Evolutionary conservation across 768 basidiomycete genomes (phyloP).

Genomic region (Kwoniella mangroviensis): DNA sequence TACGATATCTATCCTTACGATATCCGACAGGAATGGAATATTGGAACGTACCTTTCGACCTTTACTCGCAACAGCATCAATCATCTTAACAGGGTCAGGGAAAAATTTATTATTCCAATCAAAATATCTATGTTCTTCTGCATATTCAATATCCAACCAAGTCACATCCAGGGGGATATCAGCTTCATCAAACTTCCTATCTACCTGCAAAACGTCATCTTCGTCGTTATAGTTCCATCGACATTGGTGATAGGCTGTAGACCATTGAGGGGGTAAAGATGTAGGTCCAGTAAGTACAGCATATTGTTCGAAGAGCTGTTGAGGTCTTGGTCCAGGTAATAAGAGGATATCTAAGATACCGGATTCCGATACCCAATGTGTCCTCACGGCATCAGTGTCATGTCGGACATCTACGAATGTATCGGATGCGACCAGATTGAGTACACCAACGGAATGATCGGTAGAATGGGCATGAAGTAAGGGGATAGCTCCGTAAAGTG

Average conservation of each 20-base stretch:
- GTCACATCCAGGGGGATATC: constrained; percentile 95
- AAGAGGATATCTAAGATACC: constrained; percentile 94
- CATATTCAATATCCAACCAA: constrained; percentile 97
- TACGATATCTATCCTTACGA: too few species aligned
- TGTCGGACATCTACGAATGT: constrained; percentile 92
- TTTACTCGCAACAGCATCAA: constrained; percentile 78
- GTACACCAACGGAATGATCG: constrained; percentile 85
- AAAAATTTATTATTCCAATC: constrained; percentile 92
- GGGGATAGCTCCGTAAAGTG: constrained; percentile 89
- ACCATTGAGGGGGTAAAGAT: constrained; percentile 86
- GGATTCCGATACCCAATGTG: constrained; percentile 97
- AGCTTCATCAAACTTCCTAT: constrained; percentile 86
- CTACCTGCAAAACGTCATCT: constrained; percentile 81
- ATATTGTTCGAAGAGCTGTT: constrained; percentile 84
- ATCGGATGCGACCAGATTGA: constrained; percentile 85
- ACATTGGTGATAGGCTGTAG: constrained; percentile 95
- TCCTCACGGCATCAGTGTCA: constrained; percentile 64
- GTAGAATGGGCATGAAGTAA: constrained; percentile 90
- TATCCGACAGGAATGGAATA: background rate
- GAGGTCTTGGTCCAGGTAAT: constrained; percentile 85
- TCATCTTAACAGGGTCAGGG: constrained; percentile 94
- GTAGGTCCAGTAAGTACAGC: constrained; percentile 80
- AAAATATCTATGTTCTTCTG: constrained; percentile 93
- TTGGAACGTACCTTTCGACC: constrained; percentile 74
- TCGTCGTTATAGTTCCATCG: constrained; percentile 96